Percentiles rank a stretch among this genome's conserved stretches.
Evolutionary conservation across 1,284 basidiomycete genomes (phyloP).

Genomic region (Sporisorium graminicola): DNA sequence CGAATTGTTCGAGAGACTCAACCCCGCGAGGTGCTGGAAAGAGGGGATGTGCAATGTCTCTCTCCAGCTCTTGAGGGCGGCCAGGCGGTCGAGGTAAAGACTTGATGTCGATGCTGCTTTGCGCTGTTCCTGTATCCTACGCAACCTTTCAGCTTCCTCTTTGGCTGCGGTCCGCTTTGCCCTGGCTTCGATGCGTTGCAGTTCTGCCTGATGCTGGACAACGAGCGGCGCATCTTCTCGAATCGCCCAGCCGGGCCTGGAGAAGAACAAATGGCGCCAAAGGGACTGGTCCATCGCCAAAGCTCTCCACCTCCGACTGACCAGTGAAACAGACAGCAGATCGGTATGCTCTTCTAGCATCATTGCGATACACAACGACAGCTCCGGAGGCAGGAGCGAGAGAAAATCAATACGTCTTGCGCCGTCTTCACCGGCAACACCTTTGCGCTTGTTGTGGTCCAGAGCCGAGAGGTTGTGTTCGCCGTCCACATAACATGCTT

Average conservation of each 20-base stretch:
- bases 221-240: conserved; percentile 48
- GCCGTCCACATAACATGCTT: conserved; percentile 29
- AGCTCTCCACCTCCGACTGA: conserved; percentile 41
- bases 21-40: conserved; percentile 22
- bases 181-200: conserved; percentile 11
- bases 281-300: conserved; percentile 39
- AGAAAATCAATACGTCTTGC: conserved; percentile 47
- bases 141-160: conserved; percentile 27
- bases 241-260: conserved; percentile 48
- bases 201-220: conserved; percentile 36
- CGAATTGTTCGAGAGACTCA: conserved; percentile 10
- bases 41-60: conserved; percentile 53
- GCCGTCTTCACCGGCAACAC: neutral
- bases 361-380: conserved; percentile 48
- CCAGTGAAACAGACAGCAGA: conserved; percentile 27
- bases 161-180: conserved; percentile 20
- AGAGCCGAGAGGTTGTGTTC: conserved; percentile 8
- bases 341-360: conserved; percentile 33
- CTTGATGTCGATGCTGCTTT: conserved; percentile 15
- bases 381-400: conserved; percentile 42
- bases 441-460: neutral
- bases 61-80: conserved; percentile 43
- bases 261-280: conserved; percentile 52
- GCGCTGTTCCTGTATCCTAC: conserved; percentile 18
- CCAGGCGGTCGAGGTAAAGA: conserved; percentile 25